Conservation (phyloP, 371 early-diverging fungal species). For the Mortierella polycephala region DNA sequence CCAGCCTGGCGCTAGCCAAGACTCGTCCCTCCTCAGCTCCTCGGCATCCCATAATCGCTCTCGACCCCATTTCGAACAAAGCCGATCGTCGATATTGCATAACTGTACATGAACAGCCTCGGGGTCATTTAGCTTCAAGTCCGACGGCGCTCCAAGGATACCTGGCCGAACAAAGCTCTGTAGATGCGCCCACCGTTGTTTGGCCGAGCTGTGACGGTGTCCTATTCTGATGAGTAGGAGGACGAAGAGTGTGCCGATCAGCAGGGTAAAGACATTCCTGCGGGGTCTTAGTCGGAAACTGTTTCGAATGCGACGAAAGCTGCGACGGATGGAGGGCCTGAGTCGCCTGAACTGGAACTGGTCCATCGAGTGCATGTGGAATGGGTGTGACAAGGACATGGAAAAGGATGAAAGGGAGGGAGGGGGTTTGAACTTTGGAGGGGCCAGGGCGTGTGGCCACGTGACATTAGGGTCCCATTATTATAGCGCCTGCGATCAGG, state of each 20-base stretch:
- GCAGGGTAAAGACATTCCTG: constrained; percentile 23
- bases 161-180: constrained; percentile 15
- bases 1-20: constrained; percentile 40
- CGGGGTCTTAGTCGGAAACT: constrained; percentile 11
- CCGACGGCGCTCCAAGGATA: constrained; percentile 37
- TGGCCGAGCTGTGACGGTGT: constrained; percentile 9
- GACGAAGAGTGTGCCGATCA: constrained; percentile 19
- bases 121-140: constrained; percentile 9
- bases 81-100: constrained; percentile 21
- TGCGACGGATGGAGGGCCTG: constrained; percentile 8
- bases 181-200: constrained; percentile 27
- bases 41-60: constrained; percentile 24
- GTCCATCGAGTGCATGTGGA: constrained; percentile 29
- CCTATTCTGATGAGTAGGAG: constrained; percentile 16
- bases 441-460: not conserved
- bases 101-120: constrained; percentile 23
- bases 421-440: not conserved
- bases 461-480: no score
- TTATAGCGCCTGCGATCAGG: no score
- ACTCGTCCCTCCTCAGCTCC: constrained; percentile 29
- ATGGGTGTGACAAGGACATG: not conserved
- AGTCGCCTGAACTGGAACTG: constrained; percentile 11
- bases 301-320: constrained; percentile 2
- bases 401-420: not conserved
- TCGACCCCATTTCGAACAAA: constrained; percentile 31